Conservation (phyloP, 1,284 basidiomycete species). For the Heimioporus punctisporus region DNA sequence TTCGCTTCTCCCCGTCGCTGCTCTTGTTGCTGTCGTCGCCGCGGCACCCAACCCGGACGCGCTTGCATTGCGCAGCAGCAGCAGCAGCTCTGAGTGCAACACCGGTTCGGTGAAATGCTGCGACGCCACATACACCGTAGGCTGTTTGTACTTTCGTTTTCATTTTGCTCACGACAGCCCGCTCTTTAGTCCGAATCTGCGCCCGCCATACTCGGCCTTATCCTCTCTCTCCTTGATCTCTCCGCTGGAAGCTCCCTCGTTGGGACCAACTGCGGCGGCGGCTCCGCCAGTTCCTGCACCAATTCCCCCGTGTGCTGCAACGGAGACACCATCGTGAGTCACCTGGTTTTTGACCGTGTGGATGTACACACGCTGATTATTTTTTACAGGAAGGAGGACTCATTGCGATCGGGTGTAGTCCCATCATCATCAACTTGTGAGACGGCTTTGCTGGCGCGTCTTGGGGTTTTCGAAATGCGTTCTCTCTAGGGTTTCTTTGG, state of each 20-base stretch:
- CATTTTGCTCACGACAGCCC: not conserved
- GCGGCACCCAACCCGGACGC: conserved; percentile 7
- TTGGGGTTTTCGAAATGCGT: not conserved
- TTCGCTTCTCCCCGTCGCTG: conserved; percentile 3
- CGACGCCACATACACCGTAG: not conserved
- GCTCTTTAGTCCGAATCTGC: not conserved
- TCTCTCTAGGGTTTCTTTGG: no score
- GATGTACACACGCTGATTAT: not conserved
- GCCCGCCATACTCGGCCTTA: no score
- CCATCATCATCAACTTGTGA: not conserved
- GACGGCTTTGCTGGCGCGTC: not conserved
- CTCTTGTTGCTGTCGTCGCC: not conserved
- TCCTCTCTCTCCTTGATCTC: no score
- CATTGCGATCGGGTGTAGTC: not conserved
- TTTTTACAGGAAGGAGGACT: not conserved
- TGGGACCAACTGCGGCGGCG: not conserved
- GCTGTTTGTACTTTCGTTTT: not conserved
- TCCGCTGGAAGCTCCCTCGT: not conserved
- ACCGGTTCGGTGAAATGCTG: conserved; percentile 11
- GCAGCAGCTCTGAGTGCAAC: not conserved
- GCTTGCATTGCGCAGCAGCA: no score
- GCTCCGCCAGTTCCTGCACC: not conserved
- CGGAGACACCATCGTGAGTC: not conserved
- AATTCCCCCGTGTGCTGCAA: not conserved
- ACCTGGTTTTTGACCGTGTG: not conserved